Evolutionary conservation across 164 flowering plant genomes (phyloP).

Genomic region (Magnolia kwangsiensis): DNA sequence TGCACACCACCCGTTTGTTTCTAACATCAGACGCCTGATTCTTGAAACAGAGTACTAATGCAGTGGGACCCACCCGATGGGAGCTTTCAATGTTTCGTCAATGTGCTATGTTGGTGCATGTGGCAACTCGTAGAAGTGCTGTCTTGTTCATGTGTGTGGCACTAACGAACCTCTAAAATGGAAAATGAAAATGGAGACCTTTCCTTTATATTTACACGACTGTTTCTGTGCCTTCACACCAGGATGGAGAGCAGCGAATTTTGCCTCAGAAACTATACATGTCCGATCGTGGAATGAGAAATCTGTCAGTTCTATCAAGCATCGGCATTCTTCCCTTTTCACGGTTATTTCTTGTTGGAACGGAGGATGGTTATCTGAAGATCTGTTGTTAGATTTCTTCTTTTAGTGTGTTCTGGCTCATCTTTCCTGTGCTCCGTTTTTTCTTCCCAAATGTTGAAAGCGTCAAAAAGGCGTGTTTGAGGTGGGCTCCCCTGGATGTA

Average conservation of each 20-base stretch:
- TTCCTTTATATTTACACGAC: background rate
- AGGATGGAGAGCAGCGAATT: constrained; percentile 58
- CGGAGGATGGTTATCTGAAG: constrained; percentile 88
- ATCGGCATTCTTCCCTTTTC: constrained; percentile 84
- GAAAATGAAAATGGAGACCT: background rate
- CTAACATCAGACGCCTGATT: too few species aligned
- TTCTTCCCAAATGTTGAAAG: background rate
- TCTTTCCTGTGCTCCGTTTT: background rate
- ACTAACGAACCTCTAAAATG: too few species aligned
- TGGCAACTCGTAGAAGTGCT: too few species aligned
- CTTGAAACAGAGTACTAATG: too few species aligned
- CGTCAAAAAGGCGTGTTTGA: background rate
- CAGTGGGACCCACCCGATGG: too few species aligned
- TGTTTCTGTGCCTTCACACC: constrained; percentile 12
- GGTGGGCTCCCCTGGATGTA: background rate
- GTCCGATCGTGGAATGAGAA: constrained; percentile 60
- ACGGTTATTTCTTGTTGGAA: constrained; percentile 79
- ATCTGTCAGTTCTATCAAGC: constrained; percentile 64
- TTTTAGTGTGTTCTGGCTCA: background rate
- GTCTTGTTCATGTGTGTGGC: too few species aligned
- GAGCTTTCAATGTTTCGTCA: too few species aligned
- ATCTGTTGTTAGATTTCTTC: constrained; percentile 48
- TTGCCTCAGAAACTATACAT: constrained; percentile 59
- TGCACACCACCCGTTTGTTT: too few species aligned
- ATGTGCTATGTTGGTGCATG: too few species aligned